Evolutionary conservation across 768 basidiomycete species (phyloP).

Genomic region (Mycena rosella): DNA sequence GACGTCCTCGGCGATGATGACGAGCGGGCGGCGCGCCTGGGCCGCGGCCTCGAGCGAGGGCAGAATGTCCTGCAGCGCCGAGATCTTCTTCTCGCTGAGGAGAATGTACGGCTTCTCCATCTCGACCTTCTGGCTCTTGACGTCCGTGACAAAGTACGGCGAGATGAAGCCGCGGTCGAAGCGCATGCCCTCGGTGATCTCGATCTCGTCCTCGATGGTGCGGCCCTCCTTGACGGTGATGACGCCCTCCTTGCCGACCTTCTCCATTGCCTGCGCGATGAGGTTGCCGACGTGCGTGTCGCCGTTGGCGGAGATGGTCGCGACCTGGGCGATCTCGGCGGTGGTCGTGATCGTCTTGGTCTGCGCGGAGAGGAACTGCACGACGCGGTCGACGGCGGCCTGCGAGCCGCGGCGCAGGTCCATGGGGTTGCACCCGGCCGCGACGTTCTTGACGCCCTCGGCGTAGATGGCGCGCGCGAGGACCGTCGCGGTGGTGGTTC

Average conservation of each 20-base stretch:
- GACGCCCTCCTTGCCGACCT: slow-evolving; percentile 99
- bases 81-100: slow-evolving; percentile 98
- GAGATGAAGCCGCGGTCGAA: slow-evolving; percentile 99
- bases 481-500: slow-evolving; percentile 98
- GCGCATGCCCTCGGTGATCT: slow-evolving; percentile 99
- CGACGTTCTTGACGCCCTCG: slow-evolving; percentile 99
- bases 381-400: slow-evolving; percentile 95
- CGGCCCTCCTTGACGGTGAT: slow-evolving; percentile 99
- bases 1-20: slow-evolving; percentile 98
- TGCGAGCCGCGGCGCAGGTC: slow-evolving; percentile 98
- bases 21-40: slow-evolving; percentile 86
- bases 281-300: slow-evolving; percentile 93
- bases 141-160: slow-evolving; percentile 98
- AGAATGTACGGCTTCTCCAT: slow-evolving; percentile 97
- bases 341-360: slow-evolving; percentile 96
- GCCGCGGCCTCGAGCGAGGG: slow-evolving; percentile 89
- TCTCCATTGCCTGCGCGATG: slow-evolving; percentile 99
- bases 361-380: slow-evolving; percentile 89
- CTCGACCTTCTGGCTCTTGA: slow-evolving; percentile 95
- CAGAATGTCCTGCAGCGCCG: slow-evolving; percentile 92
- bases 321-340: slow-evolving; percentile 98
- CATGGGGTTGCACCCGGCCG: slow-evolving; percentile 99
- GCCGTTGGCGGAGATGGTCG: slow-evolving; percentile 89
- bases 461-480: slow-evolving; percentile 97
- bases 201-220: slow-evolving; percentile 98